A percentile compares a stretch with the other conserved stretches of the same genome.
These are phyloP conservation scores for Neofusicoccum ribis DNA, from an alignment of 2,329 filamentous ascomycete genomes.

Conservation along the genomic window DNA sequence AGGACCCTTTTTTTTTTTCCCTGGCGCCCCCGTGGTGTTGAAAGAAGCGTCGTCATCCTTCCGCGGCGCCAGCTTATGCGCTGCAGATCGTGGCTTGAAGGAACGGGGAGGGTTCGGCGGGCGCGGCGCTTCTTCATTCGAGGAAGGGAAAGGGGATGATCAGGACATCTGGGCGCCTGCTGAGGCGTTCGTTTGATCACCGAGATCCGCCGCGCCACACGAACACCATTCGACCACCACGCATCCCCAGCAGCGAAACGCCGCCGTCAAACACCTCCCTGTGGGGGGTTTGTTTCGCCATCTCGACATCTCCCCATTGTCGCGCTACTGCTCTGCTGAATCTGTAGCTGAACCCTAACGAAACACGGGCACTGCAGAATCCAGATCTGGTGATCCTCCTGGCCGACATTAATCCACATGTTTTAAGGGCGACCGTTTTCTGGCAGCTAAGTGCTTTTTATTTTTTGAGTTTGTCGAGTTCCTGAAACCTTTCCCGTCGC, in stretches of 20 bases:
- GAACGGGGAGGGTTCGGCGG: background rate
- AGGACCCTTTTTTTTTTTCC: background rate
- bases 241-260: background rate
- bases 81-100: slow-evolving; percentile 9
- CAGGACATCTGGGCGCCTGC: background rate
- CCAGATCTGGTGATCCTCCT: background rate
- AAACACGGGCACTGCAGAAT: background rate
- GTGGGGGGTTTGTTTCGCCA: background rate
- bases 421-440: background rate
- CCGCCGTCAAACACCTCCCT: background rate
- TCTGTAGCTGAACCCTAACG: background rate
- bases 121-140: slow-evolving; percentile 6
- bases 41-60: background rate
- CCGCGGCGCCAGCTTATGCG: background rate
- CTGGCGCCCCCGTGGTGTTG: background rate
- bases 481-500: slow-evolving; percentile 4
- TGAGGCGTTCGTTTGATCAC: slow-evolving; percentile 13
- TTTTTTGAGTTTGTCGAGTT: background rate
- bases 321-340: background rate
- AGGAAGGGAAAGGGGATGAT: background rate
- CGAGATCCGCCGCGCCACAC: slow-evolving; percentile 16
- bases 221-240: background rate
- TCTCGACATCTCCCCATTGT: background rate
- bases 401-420: background rate
- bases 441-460: background rate